Base-by-base conservation (phyloP, 768 basidiomycete genomes). In the Kwoniella mangroviensis region DNA sequence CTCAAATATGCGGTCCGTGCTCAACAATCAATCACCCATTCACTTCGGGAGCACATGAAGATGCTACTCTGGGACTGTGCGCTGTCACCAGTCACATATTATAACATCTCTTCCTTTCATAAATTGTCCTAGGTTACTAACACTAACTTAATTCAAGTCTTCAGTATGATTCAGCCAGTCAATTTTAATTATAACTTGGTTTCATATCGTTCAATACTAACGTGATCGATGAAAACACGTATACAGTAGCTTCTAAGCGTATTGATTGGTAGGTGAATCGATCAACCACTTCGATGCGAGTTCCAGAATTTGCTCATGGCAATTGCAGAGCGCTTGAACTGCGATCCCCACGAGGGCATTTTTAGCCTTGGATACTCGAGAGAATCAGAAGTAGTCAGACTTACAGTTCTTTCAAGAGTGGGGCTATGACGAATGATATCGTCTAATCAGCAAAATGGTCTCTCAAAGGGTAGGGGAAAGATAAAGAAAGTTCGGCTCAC, bases 291-390 rank as follows among this genome's bases (percentile, higher is more conserved):
- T 65, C 69, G 69, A 53, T 72, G 70, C 51, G 70, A 40, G 49
- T 72, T 62, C 71, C 71, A 68, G 58, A 72, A 68, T 45, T 69
- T 51, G 56, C 56, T 60, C 71, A 72, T 72, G 4, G 54, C 62
- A 19, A 68, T 59, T 10, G 63, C 62, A n/a, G 71, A 68, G 26
- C 71, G 71, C 52, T 72, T 72, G 67, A 72, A 72, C 71, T 72
- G 67, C 12, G 13, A 22, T 19, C 34, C 4, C 34, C 34, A 34
- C 6, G 34, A 34, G 15, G 15, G 22, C 2, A 34, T 52, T 1
- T 17, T 63, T 6, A 63, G 62, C n/a, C 34, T 34, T 34, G 34
- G 34, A 34, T 34, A 34, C 3, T 34, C 34, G 34, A 34, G 34
- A 34, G 34, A 34, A 34, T 34, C 34, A 34, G 5, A 34, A 34